Evolutionary conservation across 495 filamentous ascomycete genomes (phyloP).

Genomic region (Aspergillus nanangensis): DNA sequence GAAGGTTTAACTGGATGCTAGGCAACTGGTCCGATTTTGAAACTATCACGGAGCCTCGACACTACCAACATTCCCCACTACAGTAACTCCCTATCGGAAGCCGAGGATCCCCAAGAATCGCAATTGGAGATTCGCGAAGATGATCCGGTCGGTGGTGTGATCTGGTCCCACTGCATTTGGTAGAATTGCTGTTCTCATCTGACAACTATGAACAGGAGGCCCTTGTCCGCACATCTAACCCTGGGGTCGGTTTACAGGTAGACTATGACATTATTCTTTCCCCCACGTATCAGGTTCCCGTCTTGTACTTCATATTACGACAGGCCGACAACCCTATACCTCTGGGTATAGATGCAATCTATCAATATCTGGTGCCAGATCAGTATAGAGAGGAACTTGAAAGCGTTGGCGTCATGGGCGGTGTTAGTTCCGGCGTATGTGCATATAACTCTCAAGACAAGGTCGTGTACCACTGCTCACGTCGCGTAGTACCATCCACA

Average conservation of each 20-base stretch:
- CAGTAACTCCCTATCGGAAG: conserved; percentile 1
- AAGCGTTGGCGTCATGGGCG: conserved; percentile 62
- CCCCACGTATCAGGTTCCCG: conserved; percentile 46
- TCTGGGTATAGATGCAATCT: conserved; percentile 62
- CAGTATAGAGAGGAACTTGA: conserved; percentile 54
- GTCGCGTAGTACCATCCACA: conserved; percentile 71
- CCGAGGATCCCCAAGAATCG: conserved; percentile 13
- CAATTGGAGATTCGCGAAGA: conserved; percentile 24
- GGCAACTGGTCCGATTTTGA: conserved; percentile 28
- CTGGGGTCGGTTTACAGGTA: conserved; percentile 30
- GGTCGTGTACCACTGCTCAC: conserved; percentile 32
- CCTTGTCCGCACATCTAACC: conserved; percentile 23
- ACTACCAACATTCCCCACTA: not conserved
- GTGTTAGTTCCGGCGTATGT: conserved; percentile 73
- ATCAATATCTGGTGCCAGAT: conserved; percentile 63
- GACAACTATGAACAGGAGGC: conserved; percentile 37
- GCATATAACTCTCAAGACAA: conserved; percentile 9
- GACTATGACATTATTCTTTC: conserved; percentile 53
- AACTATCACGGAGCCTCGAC: conserved; percentile 28
- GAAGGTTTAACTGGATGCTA: conserved; percentile 15
- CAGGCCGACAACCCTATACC: conserved; percentile 57
- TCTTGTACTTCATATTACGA: conserved; percentile 51
- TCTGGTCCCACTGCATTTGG: conserved; percentile 1
- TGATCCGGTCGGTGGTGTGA: conserved; percentile 29
- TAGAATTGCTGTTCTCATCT: conserved; percentile 12